Evolutionary conservation across 2,329 filamentous ascomycete genomes (phyloP), one percentile per base, ranked within the genome.

Genomic region (Thielaviopsis punctulata): DNA sequence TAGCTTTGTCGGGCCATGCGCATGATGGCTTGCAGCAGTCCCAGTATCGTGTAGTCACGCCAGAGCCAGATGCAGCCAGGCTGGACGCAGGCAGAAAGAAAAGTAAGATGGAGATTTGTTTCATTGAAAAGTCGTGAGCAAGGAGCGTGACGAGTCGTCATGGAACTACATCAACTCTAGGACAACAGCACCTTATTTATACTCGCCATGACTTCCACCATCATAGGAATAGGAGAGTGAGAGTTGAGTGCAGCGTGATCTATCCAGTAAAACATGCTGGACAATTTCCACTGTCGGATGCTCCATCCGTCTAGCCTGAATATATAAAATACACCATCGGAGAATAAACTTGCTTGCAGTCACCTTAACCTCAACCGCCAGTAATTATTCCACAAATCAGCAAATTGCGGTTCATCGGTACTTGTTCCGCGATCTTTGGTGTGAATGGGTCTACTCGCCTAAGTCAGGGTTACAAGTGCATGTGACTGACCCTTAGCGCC

Each of bases 11-110:
- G 12, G 68, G 62, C 79, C 79, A 77, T 3, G 70, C 69, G 62
- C 80, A 84, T 19, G 77, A 80, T 22, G 79, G 75, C 69, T 86
- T 85, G 68, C 80, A 84, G 68, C 81, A 84, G 62, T 84, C 80
- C 73, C 76, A 75, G 62, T 74, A 76, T 55, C 72, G 44, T 15
- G 24, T 49, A 45, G 46, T 43, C 47, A 43, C 39, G 27, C 25
- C 48, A 39, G 36, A 49, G 12, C 18, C 52, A 47, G 19, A 41
- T 3, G 36, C 36, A 18, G 36, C 36, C 36, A 7, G 36, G 8
- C 36, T 9, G n/a, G 36, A 41, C 15, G 36, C 15, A 9, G 36
- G n/a, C 5, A 41, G n/a, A 7, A 41, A n/a, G 6, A 41, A 41
- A 41, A 41, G 36, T 8, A 41, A n/a, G n/a, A n/a, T n/a, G 7